Evolutionary conservation across 768 basidiomycete species (phyloP).

Genomic region (Leccinum broughii): DNA sequence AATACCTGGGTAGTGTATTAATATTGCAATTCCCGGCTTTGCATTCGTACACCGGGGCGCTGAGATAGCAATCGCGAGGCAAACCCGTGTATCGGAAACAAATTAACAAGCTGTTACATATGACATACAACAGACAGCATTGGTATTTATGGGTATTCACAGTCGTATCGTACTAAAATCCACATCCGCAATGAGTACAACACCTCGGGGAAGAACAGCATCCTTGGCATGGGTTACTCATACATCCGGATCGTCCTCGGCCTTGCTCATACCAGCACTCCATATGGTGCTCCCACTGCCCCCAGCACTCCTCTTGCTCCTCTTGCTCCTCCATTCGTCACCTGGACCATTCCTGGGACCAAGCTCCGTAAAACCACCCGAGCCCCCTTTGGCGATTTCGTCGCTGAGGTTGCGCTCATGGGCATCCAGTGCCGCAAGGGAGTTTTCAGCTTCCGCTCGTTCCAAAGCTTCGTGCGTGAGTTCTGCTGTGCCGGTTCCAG

Average conservation of each 20-base stretch:
- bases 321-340: constrained; percentile 58
- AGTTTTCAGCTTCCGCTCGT: constrained; percentile 75
- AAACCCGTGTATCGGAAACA: neutral
- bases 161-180: constrained; percentile 23
- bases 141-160: constrained; percentile 23
- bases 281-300: constrained; percentile 81
- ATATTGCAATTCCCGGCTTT: neutral
- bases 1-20: neutral
- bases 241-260: constrained; percentile 47
- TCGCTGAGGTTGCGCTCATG: constrained; percentile 71
- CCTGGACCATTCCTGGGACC: constrained; percentile 43
- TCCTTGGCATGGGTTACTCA: constrained; percentile 14
- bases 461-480: constrained; percentile 77
- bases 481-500: constrained; percentile 34
- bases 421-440: constrained; percentile 75
- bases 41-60: neutral
- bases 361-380: constrained; percentile 81
- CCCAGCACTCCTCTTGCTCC: constrained; percentile 49
- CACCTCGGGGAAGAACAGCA: constrained; percentile 6
- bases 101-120: constrained; percentile 27
- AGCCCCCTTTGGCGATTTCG: constrained; percentile 73
- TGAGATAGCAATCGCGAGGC: neutral
- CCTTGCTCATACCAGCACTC: constrained; percentile 80
- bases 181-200: constrained; percentile 18
- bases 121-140: constrained; percentile 16